phyloP scores from a whole-genome alignment of 2,329 filamentous ascomycete species.

The Teratosphaeriaceae sp. region DNA sequence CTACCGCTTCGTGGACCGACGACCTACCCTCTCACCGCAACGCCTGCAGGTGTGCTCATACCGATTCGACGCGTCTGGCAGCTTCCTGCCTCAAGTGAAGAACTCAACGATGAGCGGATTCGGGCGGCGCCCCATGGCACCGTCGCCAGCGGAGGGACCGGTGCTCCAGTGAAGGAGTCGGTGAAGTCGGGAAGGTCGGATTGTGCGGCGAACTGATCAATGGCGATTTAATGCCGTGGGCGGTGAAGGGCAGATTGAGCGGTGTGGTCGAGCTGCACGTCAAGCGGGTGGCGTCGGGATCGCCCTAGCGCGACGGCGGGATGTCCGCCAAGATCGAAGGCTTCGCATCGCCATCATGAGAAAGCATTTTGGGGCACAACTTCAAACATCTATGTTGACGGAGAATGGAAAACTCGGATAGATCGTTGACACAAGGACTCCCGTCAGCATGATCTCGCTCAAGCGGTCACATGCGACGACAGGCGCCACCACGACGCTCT shows the following conservation, averaged over 20 bases:
- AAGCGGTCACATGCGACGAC: conserved; percentile 52
- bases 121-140: conserved; percentile 69
- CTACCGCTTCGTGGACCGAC: not conserved
- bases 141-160: not conserved
- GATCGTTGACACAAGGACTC: too few species aligned
- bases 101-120: conserved; percentile 81
- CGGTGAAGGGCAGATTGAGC: not conserved
- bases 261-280: too few species aligned
- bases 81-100: conserved; percentile 79
- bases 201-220: not conserved
- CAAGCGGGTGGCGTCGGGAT: too few species aligned
- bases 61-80: conserved; percentile 83
- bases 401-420: not conserved
- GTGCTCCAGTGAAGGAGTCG: conserved; percentile 8
- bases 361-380: not conserved
- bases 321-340: too few species aligned
- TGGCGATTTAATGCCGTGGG: not conserved
- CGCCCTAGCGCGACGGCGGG: too few species aligned
- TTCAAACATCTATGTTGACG: not conserved
- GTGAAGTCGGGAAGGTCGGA: conserved; percentile 1
- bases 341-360: too few species aligned
- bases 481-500: conserved; percentile 61
- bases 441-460: conserved; percentile 51
- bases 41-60: conserved; percentile 73
- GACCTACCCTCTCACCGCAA: conserved; percentile 17